Evolutionary conservation across 768 basidiomycete genomes (phyloP).

Genomic region (Lentinus tigrinus): DNA sequence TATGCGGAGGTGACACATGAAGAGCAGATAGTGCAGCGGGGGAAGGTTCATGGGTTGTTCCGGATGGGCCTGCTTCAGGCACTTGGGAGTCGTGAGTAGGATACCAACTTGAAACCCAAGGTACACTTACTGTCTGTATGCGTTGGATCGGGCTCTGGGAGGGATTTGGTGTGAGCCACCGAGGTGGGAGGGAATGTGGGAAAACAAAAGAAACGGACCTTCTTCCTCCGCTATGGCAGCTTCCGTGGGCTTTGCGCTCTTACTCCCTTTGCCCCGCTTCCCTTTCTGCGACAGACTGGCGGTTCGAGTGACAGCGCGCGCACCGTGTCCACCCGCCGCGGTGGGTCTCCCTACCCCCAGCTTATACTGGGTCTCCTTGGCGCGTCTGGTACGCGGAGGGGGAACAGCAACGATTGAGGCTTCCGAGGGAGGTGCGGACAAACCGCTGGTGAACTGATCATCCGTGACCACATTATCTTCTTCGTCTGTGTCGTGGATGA

Average conservation of each 20-base stretch:
- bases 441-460: background rate
- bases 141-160: slow-evolving; percentile 10
- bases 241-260: slow-evolving; percentile 48
- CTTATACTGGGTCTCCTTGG: slow-evolving; percentile 66
- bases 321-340: slow-evolving; percentile 62
- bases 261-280: slow-evolving; percentile 51
- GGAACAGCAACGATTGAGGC: slow-evolving; percentile 21
- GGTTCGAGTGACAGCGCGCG: slow-evolving; percentile 64
- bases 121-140: background rate
- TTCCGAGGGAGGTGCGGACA: slow-evolving; percentile 9
- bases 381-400: slow-evolving; percentile 56
- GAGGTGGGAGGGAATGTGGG: background rate
- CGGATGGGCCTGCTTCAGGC: slow-evolving; percentile 27
- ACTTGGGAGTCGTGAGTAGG: background rate
- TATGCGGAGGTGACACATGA: background rate
- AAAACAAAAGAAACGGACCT: slow-evolving; percentile 11
- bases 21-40: background rate
- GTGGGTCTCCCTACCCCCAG: slow-evolving; percentile 74
- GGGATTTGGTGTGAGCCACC: background rate
- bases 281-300: slow-evolving; percentile 43
- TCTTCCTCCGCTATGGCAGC: slow-evolving; percentile 54
- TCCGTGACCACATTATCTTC: slow-evolving; percentile 38
- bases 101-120: background rate
- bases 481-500: slow-evolving; percentile 43
- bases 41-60: slow-evolving; percentile 19